Conservation (phyloP, 2,329 filamentous ascomycete species). For the Pseudofabraea citricarpa region DNA sequence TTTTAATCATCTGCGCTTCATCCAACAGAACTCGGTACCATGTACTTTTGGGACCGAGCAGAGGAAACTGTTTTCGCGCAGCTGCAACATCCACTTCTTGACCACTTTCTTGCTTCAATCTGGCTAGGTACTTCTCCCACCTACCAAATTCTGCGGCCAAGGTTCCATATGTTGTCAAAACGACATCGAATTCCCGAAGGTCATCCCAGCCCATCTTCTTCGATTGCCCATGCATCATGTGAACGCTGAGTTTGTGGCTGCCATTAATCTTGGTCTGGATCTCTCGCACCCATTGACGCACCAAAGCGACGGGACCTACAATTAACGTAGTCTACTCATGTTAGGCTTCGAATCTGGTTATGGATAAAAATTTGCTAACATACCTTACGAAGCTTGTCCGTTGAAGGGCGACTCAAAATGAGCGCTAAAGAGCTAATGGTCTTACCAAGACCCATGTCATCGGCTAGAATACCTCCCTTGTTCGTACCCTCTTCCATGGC, state of each 20-base stretch:
- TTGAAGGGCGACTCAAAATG: conserved; percentile 49
- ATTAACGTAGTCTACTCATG: conserved; percentile 79
- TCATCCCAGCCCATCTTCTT: conserved; percentile 56
- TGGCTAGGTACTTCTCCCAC: conserved; percentile 40
- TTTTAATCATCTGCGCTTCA: conserved; percentile 80
- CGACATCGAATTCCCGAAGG: conserved; percentile 64
- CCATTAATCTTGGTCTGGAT: conserved; percentile 64
- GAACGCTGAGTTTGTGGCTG: conserved; percentile 55
- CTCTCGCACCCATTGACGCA: conserved; percentile 82
- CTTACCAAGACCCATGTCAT: conserved; percentile 82
- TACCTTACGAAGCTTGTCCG: conserved; percentile 35
- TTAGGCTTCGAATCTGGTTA: conserved; percentile 7
- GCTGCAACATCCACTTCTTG: conserved; percentile 33
- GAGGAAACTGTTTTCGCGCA: conserved; percentile 20
- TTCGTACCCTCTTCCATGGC: conserved; percentile 66
- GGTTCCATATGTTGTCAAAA: conserved; percentile 75
- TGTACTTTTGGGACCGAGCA: conserved; percentile 55
- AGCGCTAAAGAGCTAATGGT: conserved; percentile 79
- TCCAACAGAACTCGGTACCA: conserved; percentile 74
- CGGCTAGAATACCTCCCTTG: conserved; percentile 72
- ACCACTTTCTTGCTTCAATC: conserved; percentile 13
- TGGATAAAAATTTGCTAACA: not conserved
- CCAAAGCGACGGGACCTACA: conserved; percentile 71
- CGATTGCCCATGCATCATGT: conserved; percentile 59
- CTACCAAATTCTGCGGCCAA: conserved; percentile 63